Evolutionary conservation across 768 basidiomycete species (phyloP).

Genomic region (Hortiboletus flavorubellus): DNA sequence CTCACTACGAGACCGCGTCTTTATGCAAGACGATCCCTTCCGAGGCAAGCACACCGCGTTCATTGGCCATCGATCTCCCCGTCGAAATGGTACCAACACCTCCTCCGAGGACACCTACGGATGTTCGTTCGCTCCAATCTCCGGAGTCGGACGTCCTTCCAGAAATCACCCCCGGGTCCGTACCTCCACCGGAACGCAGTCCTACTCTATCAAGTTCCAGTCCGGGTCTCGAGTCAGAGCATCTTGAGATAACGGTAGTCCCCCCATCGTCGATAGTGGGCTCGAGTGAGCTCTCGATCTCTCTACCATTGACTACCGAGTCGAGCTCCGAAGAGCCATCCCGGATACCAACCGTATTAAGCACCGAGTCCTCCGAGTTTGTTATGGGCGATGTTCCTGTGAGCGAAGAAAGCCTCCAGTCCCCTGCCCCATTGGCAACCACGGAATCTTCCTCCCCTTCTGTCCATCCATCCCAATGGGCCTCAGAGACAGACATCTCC

Average conservation of each 20-base stretch:
- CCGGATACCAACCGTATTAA: slow-evolving; percentile 38
- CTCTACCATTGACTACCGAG: slow-evolving; percentile 32
- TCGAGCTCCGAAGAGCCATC: slow-evolving; percentile 31
- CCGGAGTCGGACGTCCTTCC: slow-evolving; percentile 22
- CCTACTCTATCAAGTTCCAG: slow-evolving; percentile 25
- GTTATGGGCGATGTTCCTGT: slow-evolving; percentile 24
- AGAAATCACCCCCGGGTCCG: slow-evolving; percentile 20
- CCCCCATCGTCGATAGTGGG: slow-evolving; percentile 17
- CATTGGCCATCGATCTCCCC: slow-evolving; percentile 35
- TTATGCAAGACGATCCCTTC: slow-evolving; percentile 36
- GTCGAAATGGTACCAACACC: slow-evolving; percentile 21
- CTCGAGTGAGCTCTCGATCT: slow-evolving; percentile 22
- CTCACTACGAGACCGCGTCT: slow-evolving; percentile 49
- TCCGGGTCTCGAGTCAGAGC: slow-evolving; percentile 23
- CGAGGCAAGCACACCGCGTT: slow-evolving; percentile 33
- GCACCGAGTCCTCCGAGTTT: slow-evolving; percentile 39
- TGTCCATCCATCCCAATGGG: slow-evolving; percentile 51
- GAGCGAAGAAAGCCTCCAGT: slow-evolving; percentile 30
- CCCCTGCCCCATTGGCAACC: slow-evolving; percentile 33
- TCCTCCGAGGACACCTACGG: slow-evolving; percentile 28
- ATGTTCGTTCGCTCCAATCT: slow-evolving; percentile 25
- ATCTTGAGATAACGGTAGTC: slow-evolving; percentile 4
- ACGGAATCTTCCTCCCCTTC: slow-evolving; percentile 38
- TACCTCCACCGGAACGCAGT: slow-evolving; percentile 36
- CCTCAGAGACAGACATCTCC: slow-evolving; percentile 59